Evolutionary conservation across 2,329 filamentous ascomycete species (phyloP).

Genomic region (Metarhizium rileyi): DNA sequence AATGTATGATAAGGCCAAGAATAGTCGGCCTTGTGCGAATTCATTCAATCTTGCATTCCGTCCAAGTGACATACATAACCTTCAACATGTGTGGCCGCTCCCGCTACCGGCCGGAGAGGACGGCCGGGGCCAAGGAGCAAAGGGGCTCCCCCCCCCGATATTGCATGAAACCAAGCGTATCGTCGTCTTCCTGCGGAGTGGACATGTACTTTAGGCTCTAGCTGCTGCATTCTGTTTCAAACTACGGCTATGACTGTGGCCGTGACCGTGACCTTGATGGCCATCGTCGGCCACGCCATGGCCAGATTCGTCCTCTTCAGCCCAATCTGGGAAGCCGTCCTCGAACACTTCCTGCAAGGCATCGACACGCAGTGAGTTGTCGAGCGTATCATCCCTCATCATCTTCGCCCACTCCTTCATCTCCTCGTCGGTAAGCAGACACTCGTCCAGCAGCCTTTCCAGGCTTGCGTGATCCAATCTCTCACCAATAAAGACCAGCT

Average conservation of each 20-base stretch:
- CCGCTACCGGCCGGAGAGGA: too few species aligned
- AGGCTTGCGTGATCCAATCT: constrained; percentile 44
- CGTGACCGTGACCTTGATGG: constrained; percentile 11
- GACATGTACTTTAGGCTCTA: neutral
- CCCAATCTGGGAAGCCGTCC: constrained; percentile 50
- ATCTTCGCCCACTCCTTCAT: constrained; percentile 41
- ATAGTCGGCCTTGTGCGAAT: too few species aligned
- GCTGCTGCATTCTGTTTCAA: constrained; percentile 1
- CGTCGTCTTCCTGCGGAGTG: too few species aligned
- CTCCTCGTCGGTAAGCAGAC: constrained; percentile 52
- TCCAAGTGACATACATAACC: too few species aligned
- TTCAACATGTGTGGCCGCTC: too few species aligned
- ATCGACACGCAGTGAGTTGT: constrained; percentile 31
- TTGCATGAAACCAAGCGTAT: too few species aligned
- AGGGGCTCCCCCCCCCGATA: too few species aligned
- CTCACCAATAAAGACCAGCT: constrained; percentile 66
- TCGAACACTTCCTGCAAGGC: constrained; percentile 42
- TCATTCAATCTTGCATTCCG: too few species aligned
- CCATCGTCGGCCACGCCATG: constrained; percentile 24
- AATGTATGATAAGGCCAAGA: too few species aligned
- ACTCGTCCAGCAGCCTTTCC: constrained; percentile 44
- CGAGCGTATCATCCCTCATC: constrained; percentile 33
- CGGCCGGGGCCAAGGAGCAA: too few species aligned
- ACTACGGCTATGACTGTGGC: neutral
- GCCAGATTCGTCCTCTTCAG: constrained; percentile 28